Evolutionary conservation across 345 rosid species (phyloP).

Genomic region (Kandelia obovata): DNA sequence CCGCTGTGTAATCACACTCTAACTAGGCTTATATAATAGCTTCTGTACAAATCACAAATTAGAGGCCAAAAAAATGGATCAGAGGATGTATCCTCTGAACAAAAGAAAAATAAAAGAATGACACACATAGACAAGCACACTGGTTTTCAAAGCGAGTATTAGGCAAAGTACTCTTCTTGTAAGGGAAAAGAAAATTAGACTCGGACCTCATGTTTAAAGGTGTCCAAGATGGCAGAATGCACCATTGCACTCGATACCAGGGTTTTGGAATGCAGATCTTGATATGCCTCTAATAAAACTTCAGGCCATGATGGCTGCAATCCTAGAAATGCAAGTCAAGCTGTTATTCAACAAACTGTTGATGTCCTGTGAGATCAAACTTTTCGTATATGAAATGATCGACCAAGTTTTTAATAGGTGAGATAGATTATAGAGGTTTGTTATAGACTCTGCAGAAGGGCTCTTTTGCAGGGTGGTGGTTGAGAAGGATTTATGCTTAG

Average conservation of each 20-base stretch:
- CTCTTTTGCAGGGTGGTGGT: conserved; percentile 94
- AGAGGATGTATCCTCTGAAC: conserved; percentile 30
- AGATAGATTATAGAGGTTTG: conserved; percentile 30
- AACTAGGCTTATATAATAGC: conserved; percentile 32
- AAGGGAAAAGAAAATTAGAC: conserved; percentile 18
- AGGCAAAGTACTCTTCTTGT: conserved; percentile 24
- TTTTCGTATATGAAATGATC: conserved; percentile 16
- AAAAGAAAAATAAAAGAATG: conserved; percentile 48
- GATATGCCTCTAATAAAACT: conserved; percentile 60
- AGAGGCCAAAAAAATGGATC: conserved; percentile 42
- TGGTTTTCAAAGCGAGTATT: conserved; percentile 31
- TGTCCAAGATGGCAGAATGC: conserved; percentile 66
- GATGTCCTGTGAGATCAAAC: conserved; percentile 23
- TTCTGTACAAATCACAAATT: conserved; percentile 60
- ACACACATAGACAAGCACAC: conserved; percentile 42
- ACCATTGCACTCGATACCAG: conserved; percentile 57
- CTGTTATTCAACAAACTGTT: conserved; percentile 22
- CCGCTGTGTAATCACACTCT: conserved; percentile 62
- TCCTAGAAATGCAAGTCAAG: conserved; percentile 32
- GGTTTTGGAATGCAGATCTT: conserved; percentile 59
- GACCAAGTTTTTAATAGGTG: conserved; percentile 19
- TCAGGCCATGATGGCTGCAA: conserved; percentile 78
- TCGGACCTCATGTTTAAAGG: conserved; percentile 41
- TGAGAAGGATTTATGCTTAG: conserved; percentile 52
- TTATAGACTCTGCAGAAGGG: conserved; percentile 86